Evolutionary conservation across 306 rosid genomes (phyloP).

Genomic region (Casuarina glauca): DNA sequence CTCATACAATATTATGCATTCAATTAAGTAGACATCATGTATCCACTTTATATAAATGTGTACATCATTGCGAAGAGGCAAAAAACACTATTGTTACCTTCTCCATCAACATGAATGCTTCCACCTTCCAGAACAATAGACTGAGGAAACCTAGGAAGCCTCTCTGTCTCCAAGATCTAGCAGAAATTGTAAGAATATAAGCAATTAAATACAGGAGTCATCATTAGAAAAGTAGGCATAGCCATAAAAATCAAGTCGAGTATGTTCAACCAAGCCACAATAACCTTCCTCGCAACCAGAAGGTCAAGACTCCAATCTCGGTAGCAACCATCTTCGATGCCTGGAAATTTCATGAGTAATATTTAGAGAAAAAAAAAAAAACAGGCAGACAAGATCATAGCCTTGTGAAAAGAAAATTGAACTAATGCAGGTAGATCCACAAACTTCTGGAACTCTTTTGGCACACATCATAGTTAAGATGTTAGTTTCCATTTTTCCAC

Average conservation of each 20-base stretch:
- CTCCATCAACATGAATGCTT: slow-evolving; percentile 98
- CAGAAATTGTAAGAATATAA: slow-evolving; percentile 25
- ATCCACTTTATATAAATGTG: not conserved
- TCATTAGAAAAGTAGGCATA: not conserved
- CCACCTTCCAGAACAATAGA: slow-evolving; percentile 90
- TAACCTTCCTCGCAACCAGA: slow-evolving; percentile 72
- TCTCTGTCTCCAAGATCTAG: slow-evolving; percentile 75
- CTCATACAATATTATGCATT: not conserved
- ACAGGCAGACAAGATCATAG: not conserved
- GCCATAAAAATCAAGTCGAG: not conserved
- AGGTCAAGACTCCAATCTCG: slow-evolving; percentile 75
- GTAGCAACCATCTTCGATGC: slow-evolving; percentile 76
- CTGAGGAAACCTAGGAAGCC: slow-evolving; percentile 68
- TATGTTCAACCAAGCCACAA: slow-evolving; percentile 1
- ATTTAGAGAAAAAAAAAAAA: slow-evolving; percentile 12
- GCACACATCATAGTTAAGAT: not conserved
- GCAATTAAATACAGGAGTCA: not conserved
- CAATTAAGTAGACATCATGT: not conserved
- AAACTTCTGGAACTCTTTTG: not conserved
- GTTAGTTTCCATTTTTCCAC: not conserved
- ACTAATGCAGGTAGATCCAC: slow-evolving; percentile 3
- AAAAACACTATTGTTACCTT: slow-evolving; percentile 47
- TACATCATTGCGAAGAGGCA: not conserved
- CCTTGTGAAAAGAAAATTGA: not conserved
- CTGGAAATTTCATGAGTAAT: slow-evolving; percentile 37